Percentiles rank a stretch among this genome's conserved stretches.
Evolutionary conservation across 768 basidiomycete species (phyloP).

Genomic region (Fomitopsis pulvina): DNA sequence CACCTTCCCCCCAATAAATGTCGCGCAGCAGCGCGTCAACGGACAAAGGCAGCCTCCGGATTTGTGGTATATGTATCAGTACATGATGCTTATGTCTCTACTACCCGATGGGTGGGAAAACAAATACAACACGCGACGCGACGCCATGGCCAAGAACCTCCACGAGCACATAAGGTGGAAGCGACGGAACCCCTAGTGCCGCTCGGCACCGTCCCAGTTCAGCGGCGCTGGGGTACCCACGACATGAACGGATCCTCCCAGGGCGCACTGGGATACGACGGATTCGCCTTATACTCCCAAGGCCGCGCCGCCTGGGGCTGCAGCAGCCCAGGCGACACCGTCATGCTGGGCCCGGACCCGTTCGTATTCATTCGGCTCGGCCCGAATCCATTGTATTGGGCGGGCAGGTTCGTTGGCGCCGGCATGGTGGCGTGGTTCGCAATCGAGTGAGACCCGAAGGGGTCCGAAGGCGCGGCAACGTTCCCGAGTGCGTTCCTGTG

Average conservation of each 20-base stretch:
- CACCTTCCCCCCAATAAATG: too few species aligned
- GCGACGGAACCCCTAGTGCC: too few species aligned
- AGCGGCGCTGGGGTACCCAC: constrained; percentile 44
- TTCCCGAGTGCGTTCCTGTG: constrained; percentile 38
- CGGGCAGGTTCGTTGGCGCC: background rate
- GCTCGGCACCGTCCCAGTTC: background rate
- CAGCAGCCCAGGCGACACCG: constrained; percentile 15
- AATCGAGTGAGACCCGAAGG: constrained; percentile 11
- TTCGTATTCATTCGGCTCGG: background rate
- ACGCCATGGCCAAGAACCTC: too few species aligned
- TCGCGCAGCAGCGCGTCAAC: too few species aligned
- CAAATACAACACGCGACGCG: too few species aligned
- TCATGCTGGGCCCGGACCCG: constrained; percentile 1
- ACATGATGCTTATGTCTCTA: too few species aligned
- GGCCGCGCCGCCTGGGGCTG: constrained; percentile 9
- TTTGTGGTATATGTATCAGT: too few species aligned
- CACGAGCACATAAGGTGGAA: too few species aligned
- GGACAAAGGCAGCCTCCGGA: too few species aligned
- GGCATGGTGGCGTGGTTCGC: background rate
- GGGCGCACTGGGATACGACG: constrained; percentile 26
- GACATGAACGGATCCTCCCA: constrained; percentile 56
- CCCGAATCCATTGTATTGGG: background rate
- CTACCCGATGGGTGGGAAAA: too few species aligned
- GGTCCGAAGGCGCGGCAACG: constrained; percentile 21
- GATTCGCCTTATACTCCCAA: constrained; percentile 15